These are phyloP conservation scores for Suillus variegatus DNA, from an alignment of 768 basidiomycete species.

Conservation along the genomic window DNA sequence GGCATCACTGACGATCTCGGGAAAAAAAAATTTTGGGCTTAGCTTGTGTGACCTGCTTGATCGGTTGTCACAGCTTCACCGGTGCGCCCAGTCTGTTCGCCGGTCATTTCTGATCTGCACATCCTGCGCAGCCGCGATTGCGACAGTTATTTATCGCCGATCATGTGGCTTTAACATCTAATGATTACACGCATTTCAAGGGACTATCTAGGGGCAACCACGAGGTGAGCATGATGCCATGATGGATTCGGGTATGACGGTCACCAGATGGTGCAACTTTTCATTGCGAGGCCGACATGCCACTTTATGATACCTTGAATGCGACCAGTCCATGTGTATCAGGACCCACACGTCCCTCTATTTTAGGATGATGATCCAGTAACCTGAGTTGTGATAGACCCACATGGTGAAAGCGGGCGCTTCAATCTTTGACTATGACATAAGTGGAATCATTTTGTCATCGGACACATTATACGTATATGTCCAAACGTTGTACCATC, in stretches of 20 bases:
- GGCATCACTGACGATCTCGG: constrained; percentile 10
- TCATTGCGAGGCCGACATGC: constrained; percentile 3
- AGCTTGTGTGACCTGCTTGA: not conserved
- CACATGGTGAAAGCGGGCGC: not conserved
- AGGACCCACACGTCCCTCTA: not conserved
- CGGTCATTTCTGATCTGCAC: not conserved
- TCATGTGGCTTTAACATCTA: constrained; percentile 6
- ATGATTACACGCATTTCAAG: constrained; percentile 13
- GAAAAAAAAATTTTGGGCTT: constrained; percentile 6
- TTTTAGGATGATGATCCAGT: not conserved
- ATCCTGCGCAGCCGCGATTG: constrained; percentile 5
- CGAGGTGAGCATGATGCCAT: constrained; percentile 2
- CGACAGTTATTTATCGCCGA: constrained; percentile 14
- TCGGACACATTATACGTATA: not conserved
- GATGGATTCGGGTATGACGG: constrained; percentile 9
- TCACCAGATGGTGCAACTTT: constrained; percentile 8
- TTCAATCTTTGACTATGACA: not conserved
- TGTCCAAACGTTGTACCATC: not conserved
- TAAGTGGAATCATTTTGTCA: not conserved
- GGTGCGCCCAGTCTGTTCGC: constrained; percentile 6
- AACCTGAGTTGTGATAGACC: not conserved
- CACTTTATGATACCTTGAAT: not conserved
- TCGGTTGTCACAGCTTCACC: constrained; percentile 1
- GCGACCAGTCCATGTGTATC: not conserved
- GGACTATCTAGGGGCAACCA: not conserved